Base-by-base conservation (phyloP, 2,329 filamentous ascomycete genomes). In the Madurella mycetomatis region DNA sequence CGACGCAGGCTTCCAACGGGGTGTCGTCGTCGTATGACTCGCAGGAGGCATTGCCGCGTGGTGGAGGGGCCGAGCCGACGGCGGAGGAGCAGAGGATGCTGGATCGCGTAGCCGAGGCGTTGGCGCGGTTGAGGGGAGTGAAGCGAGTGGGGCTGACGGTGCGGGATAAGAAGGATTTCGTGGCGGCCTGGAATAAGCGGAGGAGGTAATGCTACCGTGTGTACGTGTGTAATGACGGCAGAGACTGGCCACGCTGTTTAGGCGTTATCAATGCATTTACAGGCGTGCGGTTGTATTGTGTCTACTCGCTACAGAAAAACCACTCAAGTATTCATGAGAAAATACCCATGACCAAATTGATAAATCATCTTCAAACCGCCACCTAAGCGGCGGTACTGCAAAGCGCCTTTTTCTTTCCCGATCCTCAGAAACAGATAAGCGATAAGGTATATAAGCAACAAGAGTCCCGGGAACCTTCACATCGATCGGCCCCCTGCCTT, bases 91-190 rank as follows among this genome's bases (percentile, higher is more conserved):
- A 84, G 66, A 78, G 77, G 40, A 75, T 92, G 12, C 73, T 97
- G 42, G 89, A 96, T 65, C 81, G 82, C 37, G 82, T 99, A 15
- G 90, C 83, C 1, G 94, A 97, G 63, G 85, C 91, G 11, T 75
- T 99, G 53, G 91, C 94, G n/a, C 76, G 92, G 50, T 71, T 99
- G 50, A 90, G 92, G 1, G 78, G 94, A 57, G 92, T 94, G 40
- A 95, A 95, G 76, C 81, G 92, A 53, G 90, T 99, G 1, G 91
- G 88, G 0, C 70, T 99, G 61, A 91, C 90, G 0, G 78, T 95
- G 52, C 76, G 80, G 64, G 90, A 97, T 57, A 99, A 99, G 76
- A 75, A 78, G 19, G 82, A 84, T 5, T 99, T 99, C 70, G 79
- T 95, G 30, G 79, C 85, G 51, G 84, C 85, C 31, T 92, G 79